A percentile compares a stretch with the other conserved stretches of the same genome.
Conservation (phyloP, 495 filamentous ascomycete species). For the Xylaria flabelliformis region DNA sequence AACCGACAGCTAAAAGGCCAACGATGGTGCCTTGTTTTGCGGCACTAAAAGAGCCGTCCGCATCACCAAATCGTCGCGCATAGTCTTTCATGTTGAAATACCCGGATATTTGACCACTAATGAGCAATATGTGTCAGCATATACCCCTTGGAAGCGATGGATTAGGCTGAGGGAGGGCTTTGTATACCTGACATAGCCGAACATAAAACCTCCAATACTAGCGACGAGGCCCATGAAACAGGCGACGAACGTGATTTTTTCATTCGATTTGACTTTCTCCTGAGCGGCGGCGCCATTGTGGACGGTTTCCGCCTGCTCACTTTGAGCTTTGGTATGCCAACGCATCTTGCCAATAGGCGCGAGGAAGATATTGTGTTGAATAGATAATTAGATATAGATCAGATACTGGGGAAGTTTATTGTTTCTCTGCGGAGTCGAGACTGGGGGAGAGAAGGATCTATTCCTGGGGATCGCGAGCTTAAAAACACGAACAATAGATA, state of each 20-base stretch:
- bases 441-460: neutral
- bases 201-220: conserved; percentile 81
- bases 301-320: conserved; percentile 6
- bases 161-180: conserved; percentile 35
- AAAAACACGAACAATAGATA: neutral
- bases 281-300: neutral
- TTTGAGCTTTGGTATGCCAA: conserved; percentile 9
- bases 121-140: conserved; percentile 2
- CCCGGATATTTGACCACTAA: conserved; percentile 53
- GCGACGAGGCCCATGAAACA: conserved; percentile 53
- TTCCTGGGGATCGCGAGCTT: conserved; percentile 12
- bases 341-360: neutral
- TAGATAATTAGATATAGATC: neutral
- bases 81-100: conserved; percentile 69
- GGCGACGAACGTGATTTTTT: conserved; percentile 45
- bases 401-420: neutral
- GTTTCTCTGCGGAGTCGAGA: neutral
- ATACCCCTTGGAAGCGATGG: neutral
- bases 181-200: conserved; percentile 72
- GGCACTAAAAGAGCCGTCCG: conserved; percentile 50
- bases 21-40: conserved; percentile 61
- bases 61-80: conserved; percentile 53
- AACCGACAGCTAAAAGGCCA: conserved; percentile 68
- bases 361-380: neutral
- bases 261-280: conserved; percentile 7